Evolutionary conservation across 164 flowering plant species (phyloP).

Genomic region (Stephania cephalantha): DNA sequence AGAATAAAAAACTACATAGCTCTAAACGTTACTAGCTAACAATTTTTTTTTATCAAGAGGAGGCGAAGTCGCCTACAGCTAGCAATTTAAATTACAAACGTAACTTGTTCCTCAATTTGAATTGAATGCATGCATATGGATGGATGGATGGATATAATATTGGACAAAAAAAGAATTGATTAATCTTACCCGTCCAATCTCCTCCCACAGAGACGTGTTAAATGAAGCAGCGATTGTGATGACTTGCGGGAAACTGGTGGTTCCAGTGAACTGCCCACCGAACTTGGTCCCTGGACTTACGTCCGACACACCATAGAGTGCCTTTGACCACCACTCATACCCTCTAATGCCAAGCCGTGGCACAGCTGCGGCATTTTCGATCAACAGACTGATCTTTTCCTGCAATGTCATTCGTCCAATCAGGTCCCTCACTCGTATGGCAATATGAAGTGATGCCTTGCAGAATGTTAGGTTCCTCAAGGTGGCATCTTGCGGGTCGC

Average conservation of each 20-base stretch:
- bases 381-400: slow-evolving; percentile 66
- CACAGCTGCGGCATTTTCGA: slow-evolving; percentile 60
- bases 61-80: too few relatives aligned
- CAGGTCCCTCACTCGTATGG: slow-evolving; percentile 55
- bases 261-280: slow-evolving; percentile 56
- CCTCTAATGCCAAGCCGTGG: slow-evolving; percentile 70
- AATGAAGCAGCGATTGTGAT: slow-evolving; percentile 83
- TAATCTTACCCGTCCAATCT: too few relatives aligned
- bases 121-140: too few relatives aligned
- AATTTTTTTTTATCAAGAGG: too few relatives aligned
- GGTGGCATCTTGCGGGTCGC: slow-evolving; percentile 36
- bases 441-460: slow-evolving; percentile 20
- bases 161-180: too few relatives aligned
- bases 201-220: slow-evolving; percentile 65
- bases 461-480: slow-evolving; percentile 52
- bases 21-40: too few relatives aligned
- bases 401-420: slow-evolving; percentile 58
- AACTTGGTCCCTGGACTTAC: slow-evolving; percentile 78
- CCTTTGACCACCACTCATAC: slow-evolving; percentile 99
- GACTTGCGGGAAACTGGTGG: slow-evolving; percentile 94
- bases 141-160: too few relatives aligned
- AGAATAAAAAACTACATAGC: too few relatives aligned
- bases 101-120: too few relatives aligned
- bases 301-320: slow-evolving; percentile 82
- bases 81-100: too few relatives aligned